phyloP scores from a whole-genome alignment of 2,329 filamentous ascomycete species.

The Colletotrichum shisoi region DNA sequence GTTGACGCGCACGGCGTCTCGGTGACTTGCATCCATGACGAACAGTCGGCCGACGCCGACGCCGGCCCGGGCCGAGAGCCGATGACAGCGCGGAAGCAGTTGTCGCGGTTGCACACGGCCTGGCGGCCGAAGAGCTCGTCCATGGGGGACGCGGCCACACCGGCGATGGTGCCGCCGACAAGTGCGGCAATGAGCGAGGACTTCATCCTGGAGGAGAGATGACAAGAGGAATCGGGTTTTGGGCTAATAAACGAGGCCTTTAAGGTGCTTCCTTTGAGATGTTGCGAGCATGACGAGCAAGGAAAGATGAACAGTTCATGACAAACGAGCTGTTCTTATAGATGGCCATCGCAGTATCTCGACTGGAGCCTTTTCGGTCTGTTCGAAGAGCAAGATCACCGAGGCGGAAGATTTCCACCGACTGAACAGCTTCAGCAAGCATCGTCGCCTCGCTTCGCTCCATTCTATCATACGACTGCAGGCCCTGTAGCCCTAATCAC shows the following conservation, averaged over 20 bases:
- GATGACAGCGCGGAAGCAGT: slow-evolving; percentile 24
- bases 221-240: background rate
- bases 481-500: background rate
- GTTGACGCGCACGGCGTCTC: slow-evolving; percentile 19
- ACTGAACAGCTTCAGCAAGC: slow-evolving; percentile 10
- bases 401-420: background rate
- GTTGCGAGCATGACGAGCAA: background rate
- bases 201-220: slow-evolving; percentile 18
- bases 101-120: slow-evolving; percentile 23
- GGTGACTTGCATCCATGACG: slow-evolving; percentile 21
- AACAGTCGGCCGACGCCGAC: slow-evolving; percentile 19
- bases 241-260: background rate
- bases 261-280: background rate
- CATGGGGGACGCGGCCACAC: slow-evolving; percentile 20
- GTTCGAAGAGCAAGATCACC: background rate
- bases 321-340: slow-evolving; percentile 5
- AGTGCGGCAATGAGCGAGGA: slow-evolving; percentile 7
- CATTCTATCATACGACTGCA: background rate
- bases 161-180: slow-evolving; percentile 5
- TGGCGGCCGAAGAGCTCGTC: slow-evolving; percentile 24
- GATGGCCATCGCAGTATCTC: background rate
- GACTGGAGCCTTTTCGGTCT: background rate
- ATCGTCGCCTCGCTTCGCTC: background rate
- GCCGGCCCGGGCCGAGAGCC: slow-evolving; percentile 14
- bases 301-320: background rate